A percentile compares a stretch with the other conserved stretches of the same genome.
Evolutionary conservation across 306 rosid species (phyloP).

Genomic region (Rubus parviflorus): DNA sequence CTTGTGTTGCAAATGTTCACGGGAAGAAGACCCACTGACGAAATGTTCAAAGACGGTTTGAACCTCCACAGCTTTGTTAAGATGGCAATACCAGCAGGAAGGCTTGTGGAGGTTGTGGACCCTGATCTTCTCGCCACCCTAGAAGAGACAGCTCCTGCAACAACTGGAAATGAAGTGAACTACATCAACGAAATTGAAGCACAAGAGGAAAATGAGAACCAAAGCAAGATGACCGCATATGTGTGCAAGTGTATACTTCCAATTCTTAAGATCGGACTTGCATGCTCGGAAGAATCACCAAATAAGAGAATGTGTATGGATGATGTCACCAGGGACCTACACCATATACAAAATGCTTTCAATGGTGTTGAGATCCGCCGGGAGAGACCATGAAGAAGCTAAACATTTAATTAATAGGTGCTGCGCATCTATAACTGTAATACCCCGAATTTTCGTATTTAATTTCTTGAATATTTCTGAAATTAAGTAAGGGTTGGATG

Average conservation of each 20-base stretch:
- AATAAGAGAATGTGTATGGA: too few relatives aligned
- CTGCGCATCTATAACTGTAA: too few relatives aligned
- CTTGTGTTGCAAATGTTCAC: conserved; percentile 34
- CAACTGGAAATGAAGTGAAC: background rate
- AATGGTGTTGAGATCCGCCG: too few relatives aligned
- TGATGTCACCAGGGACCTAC: too few relatives aligned
- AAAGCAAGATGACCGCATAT: background rate
- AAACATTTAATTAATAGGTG: too few relatives aligned
- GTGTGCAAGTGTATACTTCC: conserved; percentile 27
- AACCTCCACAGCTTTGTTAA: conserved; percentile 29
- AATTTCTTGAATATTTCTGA: too few relatives aligned
- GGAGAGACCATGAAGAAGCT: too few relatives aligned
- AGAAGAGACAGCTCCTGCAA: background rate
- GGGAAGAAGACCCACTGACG: conserved; percentile 30
- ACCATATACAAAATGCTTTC: too few relatives aligned
- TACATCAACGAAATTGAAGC: background rate
- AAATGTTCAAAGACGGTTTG: conserved; percentile 28
- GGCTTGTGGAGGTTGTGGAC: conserved; percentile 31
- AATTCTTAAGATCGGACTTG: conserved; percentile 28
- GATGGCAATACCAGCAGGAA: conserved; percentile 26
- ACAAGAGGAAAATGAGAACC: background rate
- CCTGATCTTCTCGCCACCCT: conserved; percentile 16
- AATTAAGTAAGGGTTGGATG: too few relatives aligned
- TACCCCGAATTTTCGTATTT: too few relatives aligned
- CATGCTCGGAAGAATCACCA: conserved; percentile 32